A percentile compares a stretch with the other conserved stretches of the same genome.
Evolutionary conservation across 2,329 filamentous ascomycete species (phyloP).

Genomic region (Fusarium verrucosum): DNA sequence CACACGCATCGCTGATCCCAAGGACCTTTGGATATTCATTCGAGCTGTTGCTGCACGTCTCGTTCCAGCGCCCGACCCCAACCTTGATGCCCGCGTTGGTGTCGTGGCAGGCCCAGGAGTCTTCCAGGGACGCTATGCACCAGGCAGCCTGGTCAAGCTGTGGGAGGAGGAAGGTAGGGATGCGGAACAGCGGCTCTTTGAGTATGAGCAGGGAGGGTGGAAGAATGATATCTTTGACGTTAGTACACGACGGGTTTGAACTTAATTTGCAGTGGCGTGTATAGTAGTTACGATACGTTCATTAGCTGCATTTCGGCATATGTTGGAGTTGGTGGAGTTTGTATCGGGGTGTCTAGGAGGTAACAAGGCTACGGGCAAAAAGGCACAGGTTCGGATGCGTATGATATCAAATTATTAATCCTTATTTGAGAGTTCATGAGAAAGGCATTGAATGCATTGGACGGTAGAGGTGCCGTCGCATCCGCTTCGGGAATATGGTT

Average conservation of each 20-base stretch:
- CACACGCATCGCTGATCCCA: constrained; percentile 80
- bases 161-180: constrained; percentile 82
- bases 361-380: constrained; percentile 18
- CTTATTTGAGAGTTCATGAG: constrained; percentile 6
- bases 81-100: constrained; percentile 78
- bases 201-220: constrained; percentile 78
- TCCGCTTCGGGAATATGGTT: constrained; percentile 12
- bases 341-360: background rate
- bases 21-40: constrained; percentile 83
- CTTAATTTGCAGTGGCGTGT: background rate
- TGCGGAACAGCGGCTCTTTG: constrained; percentile 78
- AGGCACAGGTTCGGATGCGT: constrained; percentile 14
- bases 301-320: constrained; percentile 16
- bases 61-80: constrained; percentile 75
- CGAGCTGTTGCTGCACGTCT: constrained; percentile 82
- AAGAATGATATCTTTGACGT: constrained; percentile 82
- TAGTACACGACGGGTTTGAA: constrained; percentile 46
- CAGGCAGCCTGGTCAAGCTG: constrained; percentile 87
- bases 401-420: constrained; percentile 7
- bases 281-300: constrained; percentile 14
- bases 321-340: constrained; percentile 29
- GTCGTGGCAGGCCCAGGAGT: constrained; percentile 67
- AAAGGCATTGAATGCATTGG: background rate
- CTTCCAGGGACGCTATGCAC: constrained; percentile 87
- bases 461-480: background rate